Base-by-base conservation (phyloP, 106 monocot genomes). In the Agapanthus africanus region DNA sequence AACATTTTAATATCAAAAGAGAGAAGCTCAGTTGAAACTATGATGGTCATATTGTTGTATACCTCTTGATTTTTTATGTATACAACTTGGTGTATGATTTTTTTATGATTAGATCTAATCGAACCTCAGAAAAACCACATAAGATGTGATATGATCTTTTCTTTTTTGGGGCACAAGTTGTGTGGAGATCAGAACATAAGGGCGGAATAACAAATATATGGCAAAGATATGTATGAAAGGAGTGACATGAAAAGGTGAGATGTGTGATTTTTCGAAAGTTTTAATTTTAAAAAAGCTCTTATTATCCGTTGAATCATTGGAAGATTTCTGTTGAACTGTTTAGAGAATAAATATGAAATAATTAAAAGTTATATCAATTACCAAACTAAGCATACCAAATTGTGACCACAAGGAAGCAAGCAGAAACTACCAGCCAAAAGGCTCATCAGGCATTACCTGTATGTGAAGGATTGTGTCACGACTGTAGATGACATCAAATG, bases 391-490 rank as follows among this genome's bases (percentile, higher is more conserved):
- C 13, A 15, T 30, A 16, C 27, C 10, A 21, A 49, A 18, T 25
- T 30, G 14, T 27, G 38, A 64, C 30, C 2, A 39, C 6, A 64
- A 37, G 11, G 22, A 39, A 39, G 23, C 39, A 64, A 64, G 39
- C 5, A 2, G 10, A 64, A 5, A 39, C 9, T 65, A 40, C 10
- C 2, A 11, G 64, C 7, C 22, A 64, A 64, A 39, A 39, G 37
- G 30, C 8, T 22, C 35, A 18, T 31, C 10, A 41, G 6, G 16
- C 0, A 33, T 30, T 68, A 88, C 88, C 27, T 88, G 78, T 59
- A 88, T 88, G 70, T 84, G 88, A 47, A 88, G 84, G 42, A 88
- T 81, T 8, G 88, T 88, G 60, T 88, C 88, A 23, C 88, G 83
- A 59, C 83, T 88, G 84, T 88, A 88, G 47, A 88, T 79, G 21